Percentiles rank a stretch among this genome's conserved stretches.
Evolutionary conservation across 2,329 filamentous ascomycete genomes (phyloP).

Genomic region (Colletotrichum sp.): DNA sequence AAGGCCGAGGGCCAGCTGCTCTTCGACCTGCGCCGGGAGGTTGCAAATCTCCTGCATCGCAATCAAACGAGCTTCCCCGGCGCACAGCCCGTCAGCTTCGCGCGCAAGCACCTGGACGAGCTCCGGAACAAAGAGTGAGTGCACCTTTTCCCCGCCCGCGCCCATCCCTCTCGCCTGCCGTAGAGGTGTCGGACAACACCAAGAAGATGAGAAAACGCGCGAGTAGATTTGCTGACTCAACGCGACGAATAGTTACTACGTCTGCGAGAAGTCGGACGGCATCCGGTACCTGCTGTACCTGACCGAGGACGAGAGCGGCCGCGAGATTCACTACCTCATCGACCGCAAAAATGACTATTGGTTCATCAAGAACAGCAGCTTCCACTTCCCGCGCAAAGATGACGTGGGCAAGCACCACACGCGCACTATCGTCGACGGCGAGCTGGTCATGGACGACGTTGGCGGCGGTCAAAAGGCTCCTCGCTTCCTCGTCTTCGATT

Average conservation of each 20-base stretch:
- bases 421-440: slow-evolving; percentile 87
- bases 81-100: slow-evolving; percentile 94
- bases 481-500: slow-evolving; percentile 93
- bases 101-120: slow-evolving; percentile 80
- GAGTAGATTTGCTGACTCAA: neutral
- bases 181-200: neutral
- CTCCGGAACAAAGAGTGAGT: slow-evolving; percentile 77
- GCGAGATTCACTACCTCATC: slow-evolving; percentile 87
- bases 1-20: slow-evolving; percentile 69
- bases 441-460: slow-evolving; percentile 86
- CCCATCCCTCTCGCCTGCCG: neutral
- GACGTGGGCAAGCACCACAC: slow-evolving; percentile 74
- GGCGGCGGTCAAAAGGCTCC: slow-evolving; percentile 71
- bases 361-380: slow-evolving; percentile 69
- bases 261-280: slow-evolving; percentile 98
- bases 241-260: slow-evolving; percentile 72
- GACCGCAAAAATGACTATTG: slow-evolving; percentile 99
- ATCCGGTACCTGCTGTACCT: slow-evolving; percentile 95
- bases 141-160: neutral
- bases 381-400: slow-evolving; percentile 81
- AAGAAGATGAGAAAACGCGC: neutral
- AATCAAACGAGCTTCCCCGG: slow-evolving; percentile 77
- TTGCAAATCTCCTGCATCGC: slow-evolving; percentile 77
- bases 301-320: slow-evolving; percentile 63
- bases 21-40: slow-evolving; percentile 69